Evolutionary conservation across 129 eudicot genomes (phyloP).

Genomic region (Daucus carota): DH1_v3.0 NC_030385.2:40453001-40453500

Average conservation of each 20-base stretch:
- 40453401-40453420: constrained; percentile 14
- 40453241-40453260: constrained; percentile 3
- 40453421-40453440: constrained; percentile 9
- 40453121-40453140: not conserved
- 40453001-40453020: too few relatives aligned
- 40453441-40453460: constrained; percentile 9
- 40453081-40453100: too few relatives aligned
- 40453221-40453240: not conserved
- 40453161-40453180: not conserved
- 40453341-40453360: too few relatives aligned
- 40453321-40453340: too few relatives aligned
- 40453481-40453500: constrained; percentile 43
- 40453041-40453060: too few relatives aligned
- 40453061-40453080: too few relatives aligned
- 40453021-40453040: too few relatives aligned
- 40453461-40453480: constrained; percentile 13
- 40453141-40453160: not conserved
- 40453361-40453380: constrained; percentile 29
- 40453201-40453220: not conserved
- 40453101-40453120: too few relatives aligned
- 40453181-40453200: not conserved
- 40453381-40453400: constrained; percentile 35
- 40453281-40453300: constrained; percentile 40
- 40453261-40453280: constrained; percentile 39
- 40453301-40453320: constrained; percentile 36